Evolutionary conservation across 768 basidiomycete species (phyloP).

Genomic region (Dioszegia hungarica): DNA sequence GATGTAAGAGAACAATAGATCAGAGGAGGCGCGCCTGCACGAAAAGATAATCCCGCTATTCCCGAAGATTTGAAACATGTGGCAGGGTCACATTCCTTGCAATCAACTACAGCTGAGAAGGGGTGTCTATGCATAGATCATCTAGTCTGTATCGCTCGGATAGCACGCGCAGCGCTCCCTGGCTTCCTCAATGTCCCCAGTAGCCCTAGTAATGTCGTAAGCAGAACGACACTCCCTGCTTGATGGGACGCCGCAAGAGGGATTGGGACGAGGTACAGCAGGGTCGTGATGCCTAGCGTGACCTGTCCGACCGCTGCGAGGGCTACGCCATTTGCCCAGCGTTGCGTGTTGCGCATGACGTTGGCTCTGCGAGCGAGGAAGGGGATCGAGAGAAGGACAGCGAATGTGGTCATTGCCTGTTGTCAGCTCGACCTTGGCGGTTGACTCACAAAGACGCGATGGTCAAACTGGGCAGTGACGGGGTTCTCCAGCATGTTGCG

Average conservation of each 20-base stretch:
- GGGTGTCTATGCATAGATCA: not conserved
- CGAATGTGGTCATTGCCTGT: slow-evolving; percentile 71
- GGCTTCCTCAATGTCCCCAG: slow-evolving; percentile 69
- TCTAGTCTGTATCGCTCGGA: slow-evolving; percentile 50
- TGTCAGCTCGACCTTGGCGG: slow-evolving; percentile 4
- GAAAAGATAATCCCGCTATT: slow-evolving; percentile 5
- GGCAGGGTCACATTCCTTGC: not conserved
- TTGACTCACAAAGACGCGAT: slow-evolving; percentile 76
- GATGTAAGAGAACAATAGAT: not conserved
- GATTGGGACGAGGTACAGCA: slow-evolving; percentile 87
- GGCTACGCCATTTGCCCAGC: slow-evolving; percentile 61
- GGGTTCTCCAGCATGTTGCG: slow-evolving; percentile 96
- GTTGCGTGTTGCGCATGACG: slow-evolving; percentile 56
- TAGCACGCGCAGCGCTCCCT: slow-evolving; percentile 53
- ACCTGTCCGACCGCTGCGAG: slow-evolving; percentile 61
- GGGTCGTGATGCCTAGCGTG: slow-evolving; percentile 67
- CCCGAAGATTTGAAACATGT: not conserved
- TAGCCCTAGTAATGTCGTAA: slow-evolving; percentile 76
- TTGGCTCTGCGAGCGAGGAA: slow-evolving; percentile 14
- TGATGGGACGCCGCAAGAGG: slow-evolving; percentile 91
- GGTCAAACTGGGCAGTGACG: slow-evolving; percentile 94
- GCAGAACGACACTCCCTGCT: slow-evolving; percentile 81
- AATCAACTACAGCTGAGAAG: not conserved
- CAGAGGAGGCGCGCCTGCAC: not conserved
- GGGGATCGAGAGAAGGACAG: slow-evolving; percentile 24